Conservation (phyloP, 257 asterid species). For the Nicotiana benthamiana region DNA sequence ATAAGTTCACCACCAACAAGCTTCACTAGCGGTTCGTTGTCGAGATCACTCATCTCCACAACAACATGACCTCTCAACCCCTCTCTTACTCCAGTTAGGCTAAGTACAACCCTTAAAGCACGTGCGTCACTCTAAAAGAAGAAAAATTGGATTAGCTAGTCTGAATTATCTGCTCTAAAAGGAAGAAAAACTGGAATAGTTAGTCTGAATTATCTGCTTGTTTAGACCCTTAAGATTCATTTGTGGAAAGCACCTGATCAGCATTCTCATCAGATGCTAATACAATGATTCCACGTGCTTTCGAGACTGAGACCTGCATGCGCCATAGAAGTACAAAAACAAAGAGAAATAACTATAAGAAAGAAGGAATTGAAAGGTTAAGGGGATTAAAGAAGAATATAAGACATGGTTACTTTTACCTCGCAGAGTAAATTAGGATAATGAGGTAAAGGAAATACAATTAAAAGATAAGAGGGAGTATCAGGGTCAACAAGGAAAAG, state of each 20-base stretch:
- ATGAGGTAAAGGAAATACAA: not conserved
- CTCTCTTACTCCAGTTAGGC: constrained; percentile 87
- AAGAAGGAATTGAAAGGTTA: not conserved
- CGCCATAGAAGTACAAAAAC: constrained; percentile 10
- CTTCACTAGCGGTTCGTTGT: constrained; percentile 97
- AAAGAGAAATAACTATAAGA: not conserved
- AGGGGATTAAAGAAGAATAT: not conserved
- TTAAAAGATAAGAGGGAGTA: not conserved
- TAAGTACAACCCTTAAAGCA: constrained; percentile 94
- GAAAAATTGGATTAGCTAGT: constrained; percentile 9
- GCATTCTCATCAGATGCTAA: constrained; percentile 98
- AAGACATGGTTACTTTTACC: not conserved
- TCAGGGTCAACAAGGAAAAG: constrained; percentile 1
- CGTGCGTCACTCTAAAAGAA: constrained; percentile 88
- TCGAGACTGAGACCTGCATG: constrained; percentile 87
- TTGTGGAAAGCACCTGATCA: constrained; percentile 59
- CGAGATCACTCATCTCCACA: constrained; percentile 97
- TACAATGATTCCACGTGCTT: constrained; percentile 92
- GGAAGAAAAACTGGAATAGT: constrained; percentile 11
- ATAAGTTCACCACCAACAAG: constrained; percentile 95
- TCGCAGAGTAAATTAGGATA: not conserved
- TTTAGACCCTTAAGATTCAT: not conserved
- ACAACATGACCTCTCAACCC: constrained; percentile 94
- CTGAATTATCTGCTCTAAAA: constrained; percentile 38
- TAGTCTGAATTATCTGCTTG: not conserved